phyloP scores from a whole-genome alignment of 192 early-diverging fungal species.

The Backusella parvicylindrica region DNA sequence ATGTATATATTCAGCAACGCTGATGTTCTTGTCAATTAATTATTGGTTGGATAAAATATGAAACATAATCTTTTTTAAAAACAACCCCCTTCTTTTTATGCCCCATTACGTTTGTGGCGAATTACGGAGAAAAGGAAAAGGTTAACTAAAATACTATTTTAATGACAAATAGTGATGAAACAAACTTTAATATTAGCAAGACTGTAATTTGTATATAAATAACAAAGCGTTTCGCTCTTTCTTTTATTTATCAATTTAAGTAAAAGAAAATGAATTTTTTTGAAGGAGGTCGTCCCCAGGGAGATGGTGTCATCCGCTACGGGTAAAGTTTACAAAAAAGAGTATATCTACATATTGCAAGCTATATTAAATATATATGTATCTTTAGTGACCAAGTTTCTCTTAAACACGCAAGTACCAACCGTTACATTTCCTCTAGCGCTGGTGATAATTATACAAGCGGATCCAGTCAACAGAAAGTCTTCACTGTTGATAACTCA shows the following conservation, averaged over 20 bases:
- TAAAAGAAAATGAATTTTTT: background rate
- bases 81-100: background rate
- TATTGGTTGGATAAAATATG: background rate
- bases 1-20: background rate
- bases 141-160: background rate
- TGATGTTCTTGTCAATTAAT: background rate
- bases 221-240: background rate
- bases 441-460: slow-evolving; percentile 38
- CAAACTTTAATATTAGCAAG: background rate
- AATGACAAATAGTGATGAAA: background rate
- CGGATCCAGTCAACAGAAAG: slow-evolving; percentile 53
- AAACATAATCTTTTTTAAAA: background rate
- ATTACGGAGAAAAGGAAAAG: background rate
- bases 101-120: background rate
- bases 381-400: slow-evolving; percentile 31
- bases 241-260: background rate
- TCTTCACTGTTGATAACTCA: slow-evolving; percentile 44
- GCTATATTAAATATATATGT: background rate
- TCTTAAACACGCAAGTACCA: slow-evolving; percentile 51
- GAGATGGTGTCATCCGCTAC: slow-evolving; percentile 5
- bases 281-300: background rate
- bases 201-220: background rate
- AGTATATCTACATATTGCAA: background rate
- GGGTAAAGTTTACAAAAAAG: background rate
- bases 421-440: slow-evolving; percentile 45